Evolutionary conservation across 768 basidiomycete species (phyloP).

Genomic region (Trichaptum fuscoviolaceum): DNA sequence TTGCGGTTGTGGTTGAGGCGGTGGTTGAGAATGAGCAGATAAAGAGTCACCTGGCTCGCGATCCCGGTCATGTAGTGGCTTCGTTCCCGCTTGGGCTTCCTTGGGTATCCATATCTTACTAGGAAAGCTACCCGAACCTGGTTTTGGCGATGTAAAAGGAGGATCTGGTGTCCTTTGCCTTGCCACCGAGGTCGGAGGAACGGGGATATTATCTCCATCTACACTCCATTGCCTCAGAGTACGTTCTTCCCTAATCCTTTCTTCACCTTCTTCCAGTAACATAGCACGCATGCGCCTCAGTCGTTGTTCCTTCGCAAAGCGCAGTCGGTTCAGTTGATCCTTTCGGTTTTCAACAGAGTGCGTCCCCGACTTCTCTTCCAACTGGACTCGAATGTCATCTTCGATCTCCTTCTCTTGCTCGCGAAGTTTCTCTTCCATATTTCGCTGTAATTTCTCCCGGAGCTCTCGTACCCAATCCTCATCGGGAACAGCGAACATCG

Average conservation of each 20-base stretch:
- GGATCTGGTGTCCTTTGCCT: constrained; percentile 25
- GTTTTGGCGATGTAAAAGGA: constrained; percentile 8
- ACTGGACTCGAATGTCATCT: constrained; percentile 59
- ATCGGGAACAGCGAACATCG: neutral
- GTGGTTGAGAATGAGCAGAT: neutral
- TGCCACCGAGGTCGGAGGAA: constrained; percentile 26
- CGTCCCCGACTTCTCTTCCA: constrained; percentile 38
- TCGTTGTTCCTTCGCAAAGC: constrained; percentile 32
- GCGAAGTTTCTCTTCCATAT: constrained; percentile 46
- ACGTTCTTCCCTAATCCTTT: constrained; percentile 42
- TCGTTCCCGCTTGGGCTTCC: too few relatives aligned
- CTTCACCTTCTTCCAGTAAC: constrained; percentile 42
- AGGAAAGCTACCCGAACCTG: neutral
- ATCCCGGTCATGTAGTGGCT: neutral
- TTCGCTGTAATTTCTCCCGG: constrained; percentile 45
- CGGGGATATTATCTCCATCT: constrained; percentile 24
- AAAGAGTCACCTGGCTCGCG: neutral
- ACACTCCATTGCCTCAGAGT: constrained; percentile 45
- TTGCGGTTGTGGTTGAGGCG: too few relatives aligned
- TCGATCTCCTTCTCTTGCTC: constrained; percentile 55
- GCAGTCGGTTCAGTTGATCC: constrained; percentile 34
- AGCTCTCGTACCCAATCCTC: constrained; percentile 6
- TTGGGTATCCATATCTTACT: neutral
- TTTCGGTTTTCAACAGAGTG: constrained; percentile 30
- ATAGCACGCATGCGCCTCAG: constrained; percentile 30